Percentiles rank a stretch among this genome's conserved stretches.
These are phyloP conservation scores for Aspergillus ustus DNA, from an alignment of 2,329 filamentous ascomycete genomes.

Conservation along the genomic window DNA sequence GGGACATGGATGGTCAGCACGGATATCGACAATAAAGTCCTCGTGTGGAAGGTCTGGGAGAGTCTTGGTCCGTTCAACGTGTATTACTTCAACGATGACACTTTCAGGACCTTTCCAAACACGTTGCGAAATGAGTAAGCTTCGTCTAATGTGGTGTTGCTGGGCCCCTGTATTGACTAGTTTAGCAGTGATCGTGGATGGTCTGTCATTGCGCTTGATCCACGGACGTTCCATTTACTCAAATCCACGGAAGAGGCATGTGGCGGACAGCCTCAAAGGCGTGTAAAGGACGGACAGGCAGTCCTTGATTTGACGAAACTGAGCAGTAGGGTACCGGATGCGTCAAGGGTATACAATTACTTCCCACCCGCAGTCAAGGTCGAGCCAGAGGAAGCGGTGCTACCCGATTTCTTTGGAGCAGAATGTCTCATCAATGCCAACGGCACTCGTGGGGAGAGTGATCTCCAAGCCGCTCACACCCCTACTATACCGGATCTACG, in stretches of 20 bases:
- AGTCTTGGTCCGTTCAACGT: conserved; percentile 32
- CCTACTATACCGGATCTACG: conserved; percentile 6
- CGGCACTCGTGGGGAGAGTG: neutral
- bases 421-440: conserved; percentile 28
- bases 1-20: conserved; percentile 63
- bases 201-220: conserved; percentile 52
- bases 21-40: conserved; percentile 57
- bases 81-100: conserved; percentile 37
- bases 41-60: conserved; percentile 57
- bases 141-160: neutral
- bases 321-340: conserved; percentile 31
- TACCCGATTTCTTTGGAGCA: conserved; percentile 36
- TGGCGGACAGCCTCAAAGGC: conserved; percentile 37
- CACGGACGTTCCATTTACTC: conserved; percentile 45
- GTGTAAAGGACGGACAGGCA: conserved; percentile 22
- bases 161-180: conserved; percentile 14
- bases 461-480: neutral
- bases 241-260: conserved; percentile 45
- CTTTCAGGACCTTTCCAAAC: conserved; percentile 27
- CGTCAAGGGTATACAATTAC: conserved; percentile 35
- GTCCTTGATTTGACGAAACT: conserved; percentile 38
- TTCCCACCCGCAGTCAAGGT: conserved; percentile 28
- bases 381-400: conserved; percentile 26
- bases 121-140: conserved; percentile 34
- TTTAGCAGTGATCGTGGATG: conserved; percentile 44